Conservation (phyloP, 129 eudicot genomes). For the Helichrysum umbraculigerum region DNA sequence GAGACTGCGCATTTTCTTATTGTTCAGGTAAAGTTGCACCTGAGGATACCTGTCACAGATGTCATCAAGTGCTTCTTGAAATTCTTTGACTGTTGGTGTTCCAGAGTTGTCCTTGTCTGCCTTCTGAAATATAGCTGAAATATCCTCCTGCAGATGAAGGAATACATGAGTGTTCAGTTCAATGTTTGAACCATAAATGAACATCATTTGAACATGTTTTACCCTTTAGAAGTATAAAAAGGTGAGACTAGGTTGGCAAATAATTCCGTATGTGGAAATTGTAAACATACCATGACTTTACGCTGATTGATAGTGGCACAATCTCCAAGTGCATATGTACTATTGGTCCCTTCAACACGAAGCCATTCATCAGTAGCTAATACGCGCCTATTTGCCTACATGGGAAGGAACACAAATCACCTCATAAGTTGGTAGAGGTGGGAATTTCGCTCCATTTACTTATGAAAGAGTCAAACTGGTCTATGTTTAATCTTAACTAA, state of each 20-base stretch:
- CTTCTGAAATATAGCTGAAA: constrained; percentile 71
- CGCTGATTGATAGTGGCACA: constrained; percentile 91
- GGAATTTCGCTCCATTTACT: background rate
- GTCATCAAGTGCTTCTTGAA: constrained; percentile 80
- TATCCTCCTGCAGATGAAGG: constrained; percentile 54
- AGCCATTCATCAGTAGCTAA: constrained; percentile 96
- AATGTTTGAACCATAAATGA: background rate
- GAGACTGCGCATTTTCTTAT: constrained; percentile 55
- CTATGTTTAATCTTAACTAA: background rate
- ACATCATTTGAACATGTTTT: background rate
- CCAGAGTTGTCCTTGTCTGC: constrained; percentile 88
- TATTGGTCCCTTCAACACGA: constrained; percentile 67
- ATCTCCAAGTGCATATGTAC: constrained; percentile 84
- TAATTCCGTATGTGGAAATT: background rate
- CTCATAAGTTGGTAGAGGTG: constrained; percentile 15
- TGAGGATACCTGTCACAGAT: constrained; percentile 89
- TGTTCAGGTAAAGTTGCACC: constrained; percentile 66
- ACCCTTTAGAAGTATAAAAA: background rate
- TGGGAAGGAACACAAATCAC: background rate
- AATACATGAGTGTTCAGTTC: background rate
- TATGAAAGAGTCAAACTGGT: background rate
- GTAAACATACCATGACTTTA: constrained; percentile 70
- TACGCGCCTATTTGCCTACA: constrained; percentile 75
- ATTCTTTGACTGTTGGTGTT: constrained; percentile 76
- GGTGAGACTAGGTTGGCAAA: background rate